Evolutionary conservation across 371 early-diverging fungal species (phyloP), one percentile per base, ranked within the genome.

Genomic region (Circinella minor): DNA sequence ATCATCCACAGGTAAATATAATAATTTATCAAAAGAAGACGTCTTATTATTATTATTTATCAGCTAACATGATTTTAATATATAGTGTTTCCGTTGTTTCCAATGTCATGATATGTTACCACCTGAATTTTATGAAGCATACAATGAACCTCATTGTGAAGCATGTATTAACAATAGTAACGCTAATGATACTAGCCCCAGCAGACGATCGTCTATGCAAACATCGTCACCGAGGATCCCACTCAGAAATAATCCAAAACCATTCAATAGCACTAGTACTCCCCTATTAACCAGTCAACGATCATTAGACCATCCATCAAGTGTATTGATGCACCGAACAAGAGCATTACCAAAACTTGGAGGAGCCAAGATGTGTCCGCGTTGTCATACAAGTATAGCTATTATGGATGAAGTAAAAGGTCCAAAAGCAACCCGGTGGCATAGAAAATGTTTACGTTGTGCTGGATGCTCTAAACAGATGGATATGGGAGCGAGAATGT

Each of bases 321-420:
- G 71, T 43, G 36, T 72, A 4, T 55, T 62, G 36, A 51, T 36
- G 43, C 46, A 71, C 39, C 68, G 70, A 46, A 49, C 67, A 62
- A 39, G 62, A 13, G 66, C 78, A 0, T 48, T 83, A 34, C 86
- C 84, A 1, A 86, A 81, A 70, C 71, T 89, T 36, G 89, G 89
- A 15, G 88, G 89, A n/a, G 71, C 74, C 38, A 84, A 75, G 55
- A 81, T 51, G 11, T 89, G 89, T 67, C 86, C 88, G 6, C 73
- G 86, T 13, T 89, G 89, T 67, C 71, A 70, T 8, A 64, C 75
- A 20, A 78, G 81, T 18, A 82, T 88, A 36, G 82, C 85, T 3
- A 77, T 89, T 61, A 83, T 86, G 82, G 89, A 89, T 17, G 84
- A 86, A 63, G 78, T 75, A 0, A 85, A 85, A 1, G 89, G 89